phyloP scores from a whole-genome alignment of 495 filamentous ascomycete species.

The Neurospora cerealis region DNA sequence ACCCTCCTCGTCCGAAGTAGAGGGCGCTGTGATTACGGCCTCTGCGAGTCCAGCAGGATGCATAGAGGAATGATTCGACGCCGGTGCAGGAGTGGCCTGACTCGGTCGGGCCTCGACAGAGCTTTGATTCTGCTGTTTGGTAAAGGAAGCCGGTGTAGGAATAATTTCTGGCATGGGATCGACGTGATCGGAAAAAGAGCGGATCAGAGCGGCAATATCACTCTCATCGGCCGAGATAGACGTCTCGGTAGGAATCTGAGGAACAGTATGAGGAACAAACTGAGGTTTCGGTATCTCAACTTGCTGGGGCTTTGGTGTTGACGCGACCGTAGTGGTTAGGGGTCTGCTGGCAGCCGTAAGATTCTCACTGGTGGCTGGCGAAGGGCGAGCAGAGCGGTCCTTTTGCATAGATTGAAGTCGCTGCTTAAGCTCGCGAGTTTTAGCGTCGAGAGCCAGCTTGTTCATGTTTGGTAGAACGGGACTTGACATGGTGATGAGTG shows the following conservation, averaged over 20 bases:
- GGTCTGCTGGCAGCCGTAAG: not conserved
- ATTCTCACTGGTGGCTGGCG: not conserved
- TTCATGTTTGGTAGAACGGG: not conserved
- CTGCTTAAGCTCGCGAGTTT: not conserved
- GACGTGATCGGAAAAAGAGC: conserved; percentile 5
- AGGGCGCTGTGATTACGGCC: not conserved
- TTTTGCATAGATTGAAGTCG: not conserved
- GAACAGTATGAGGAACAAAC: conserved; percentile 1
- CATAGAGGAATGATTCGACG: not conserved
- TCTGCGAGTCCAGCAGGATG: not conserved
- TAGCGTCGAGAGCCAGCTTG: not conserved
- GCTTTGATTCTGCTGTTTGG: not conserved
- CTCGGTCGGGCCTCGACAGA: not conserved
- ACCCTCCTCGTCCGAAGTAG: not conserved
- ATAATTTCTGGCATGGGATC: not conserved
- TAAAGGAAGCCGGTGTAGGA: not conserved
- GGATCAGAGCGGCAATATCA: conserved; percentile 18
- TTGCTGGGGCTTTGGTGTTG: not conserved
- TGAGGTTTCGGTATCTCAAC: not conserved
- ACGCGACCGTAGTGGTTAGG: not conserved
- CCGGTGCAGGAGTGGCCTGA: not conserved
- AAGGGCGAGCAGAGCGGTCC: not conserved
- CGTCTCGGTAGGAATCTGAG: not conserved
- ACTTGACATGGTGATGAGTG: not conserved
- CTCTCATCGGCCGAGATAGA: conserved; percentile 12